Evolutionary conservation across 164 flowering plant species (phyloP), one percentile per base, ranked within the genome.

Genomic region (Magnolia sinica): DNA sequence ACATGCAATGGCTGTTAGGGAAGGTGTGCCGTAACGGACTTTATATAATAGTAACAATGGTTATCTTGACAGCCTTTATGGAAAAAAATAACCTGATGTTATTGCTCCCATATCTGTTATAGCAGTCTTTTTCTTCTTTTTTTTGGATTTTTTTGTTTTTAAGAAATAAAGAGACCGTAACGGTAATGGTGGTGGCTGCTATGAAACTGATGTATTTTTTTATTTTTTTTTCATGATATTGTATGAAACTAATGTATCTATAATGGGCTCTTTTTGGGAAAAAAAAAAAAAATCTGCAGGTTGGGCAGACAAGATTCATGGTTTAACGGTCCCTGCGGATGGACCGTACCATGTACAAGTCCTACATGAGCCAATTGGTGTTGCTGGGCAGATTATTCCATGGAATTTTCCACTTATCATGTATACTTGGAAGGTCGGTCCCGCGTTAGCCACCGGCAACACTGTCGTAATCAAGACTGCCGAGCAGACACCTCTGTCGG

Each of bases 221-320:
- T 1, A 1, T 24, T 24, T 0, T 24, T 16, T 55, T 55, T 11
- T 13, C 18, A 55, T 55, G 61, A 55, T 27, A 27, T 55, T 55
- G 19, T 11, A 9, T 55, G 16, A 9, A 55, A 55, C 18, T 14
- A 55, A 55, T 55, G 61, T 9, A 8, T 55, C 61, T 55, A 55
- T 55, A 52, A 52, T 14, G 2, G 37, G 31, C 5, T 19, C n/a
- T 65, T 11, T 68, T 29, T 2, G 0, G 22, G 63, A 19, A 68
- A 75, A 50, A 18, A 24, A 29, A 67, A 19, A 55, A 75, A 50
- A 24, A 24, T 69, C 11, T 76, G 23, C 86, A 93, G 98, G 98
- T 68, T 93, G 98, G 98, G 95, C 96, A 11, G 96, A 91, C 80
- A 93, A 93, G 79, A 93, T 93, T 68, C 96, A 91, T 69, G 98